Evolutionary conservation across 306 rosid species (phyloP).

Genomic region (Albizia julibrissin): DNA sequence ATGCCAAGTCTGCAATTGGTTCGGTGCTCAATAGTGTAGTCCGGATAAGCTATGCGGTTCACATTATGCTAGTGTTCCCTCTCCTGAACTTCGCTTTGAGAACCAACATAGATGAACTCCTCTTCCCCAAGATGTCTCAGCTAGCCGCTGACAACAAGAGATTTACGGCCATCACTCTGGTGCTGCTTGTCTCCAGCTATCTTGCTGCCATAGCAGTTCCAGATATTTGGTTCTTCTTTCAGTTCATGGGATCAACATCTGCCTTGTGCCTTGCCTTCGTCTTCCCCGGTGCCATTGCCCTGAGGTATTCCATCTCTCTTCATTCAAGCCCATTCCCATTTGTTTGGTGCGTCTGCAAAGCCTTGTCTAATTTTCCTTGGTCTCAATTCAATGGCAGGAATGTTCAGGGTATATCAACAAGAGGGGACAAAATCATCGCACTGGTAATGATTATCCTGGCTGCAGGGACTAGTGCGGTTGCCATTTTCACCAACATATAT

Average conservation of each 20-base stretch:
- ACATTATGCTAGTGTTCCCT: constrained; percentile 88
- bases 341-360: not conserved
- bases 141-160: constrained; percentile 64
- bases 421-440: constrained; percentile 64
- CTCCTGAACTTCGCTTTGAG: constrained; percentile 80
- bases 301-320: constrained; percentile 54
- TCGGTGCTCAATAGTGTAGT: constrained; percentile 64
- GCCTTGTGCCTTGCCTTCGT: constrained; percentile 86
- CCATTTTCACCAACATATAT: constrained; percentile 72
- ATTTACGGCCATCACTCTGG: constrained; percentile 65
- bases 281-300: constrained; percentile 80
- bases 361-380: constrained; percentile 11
- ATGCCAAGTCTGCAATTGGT: constrained; percentile 53
- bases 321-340: not conserved
- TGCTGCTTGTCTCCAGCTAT: constrained; percentile 59
- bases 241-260: constrained; percentile 83
- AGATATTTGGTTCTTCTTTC: constrained; percentile 88
- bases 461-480: constrained; percentile 61
- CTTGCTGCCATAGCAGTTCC: constrained; percentile 86
- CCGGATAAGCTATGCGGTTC: constrained; percentile 86
- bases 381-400: constrained; percentile 52
- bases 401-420: constrained; percentile 70
- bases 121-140: constrained; percentile 60
- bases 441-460: constrained; percentile 68
- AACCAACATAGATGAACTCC: constrained; percentile 74